Evolutionary conservation across 768 basidiomycete species (phyloP), one percentile per base, ranked within the genome.

Genomic region (Steccherinum ochraceum): DNA sequence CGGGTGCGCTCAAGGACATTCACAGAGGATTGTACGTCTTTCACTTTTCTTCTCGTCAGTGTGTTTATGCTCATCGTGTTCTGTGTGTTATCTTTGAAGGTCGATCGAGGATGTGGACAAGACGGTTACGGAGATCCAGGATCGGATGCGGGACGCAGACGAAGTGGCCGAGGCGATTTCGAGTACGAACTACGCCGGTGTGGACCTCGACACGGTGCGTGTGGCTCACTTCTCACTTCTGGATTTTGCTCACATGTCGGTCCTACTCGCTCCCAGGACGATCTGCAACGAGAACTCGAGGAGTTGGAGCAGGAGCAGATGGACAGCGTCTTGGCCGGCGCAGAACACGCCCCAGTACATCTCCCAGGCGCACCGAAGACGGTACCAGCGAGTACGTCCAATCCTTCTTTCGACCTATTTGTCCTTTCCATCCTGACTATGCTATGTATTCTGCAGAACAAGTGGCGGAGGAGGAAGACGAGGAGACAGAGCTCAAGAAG

Each of bases 91-190:
- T 16, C 12, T 40, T 16, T 19, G 16, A 54, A 96, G 90, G 67
- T 83, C 80, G 48, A 79, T 94, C 57, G 84, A 86, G 58, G 89
- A 89, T 67, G 94, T 98, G 51, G 96, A 97, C 60, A 70, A 78
- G 24, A 89, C 86, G 21, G 97, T 99, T 89, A 75, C 83, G 52
- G 73, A 76, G 47, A 88, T 98, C 58, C 79, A 84, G 44, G 93
- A 95, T 60, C 93, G 97, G 70, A 84, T 90, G 64, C 90, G 92
- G 48, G 74, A 95, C 56, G 92, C 93, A 48, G 86, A 86, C 63
- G 96, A 99, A 74, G 89, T 98, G 56, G 86, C 87, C 48, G 87
- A 90, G 12, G 80, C 86, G 48, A 90, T 98, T 61, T 86, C 91
- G 42, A 82, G 80, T 61, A 87, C 89, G 21, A 60, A 75, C 24